A percentile compares a stretch with the other conserved stretches of the same genome.
Conservation (phyloP, 164 flowering plant genomes). For the Kingdonia uniflora region DNA sequence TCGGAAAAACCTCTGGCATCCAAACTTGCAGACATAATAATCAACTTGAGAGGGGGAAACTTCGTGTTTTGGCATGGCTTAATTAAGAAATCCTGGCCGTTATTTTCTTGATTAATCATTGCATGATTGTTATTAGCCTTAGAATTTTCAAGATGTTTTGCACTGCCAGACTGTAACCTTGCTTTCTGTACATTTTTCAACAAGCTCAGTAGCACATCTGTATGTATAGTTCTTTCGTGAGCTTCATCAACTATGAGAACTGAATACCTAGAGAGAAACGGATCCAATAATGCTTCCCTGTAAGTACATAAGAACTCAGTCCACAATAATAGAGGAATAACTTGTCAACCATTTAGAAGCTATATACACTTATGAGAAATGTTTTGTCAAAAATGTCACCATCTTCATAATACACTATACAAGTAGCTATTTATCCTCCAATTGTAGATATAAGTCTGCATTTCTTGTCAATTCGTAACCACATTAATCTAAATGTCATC, state of each 20-base stretch:
- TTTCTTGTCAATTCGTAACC: too few relatives aligned
- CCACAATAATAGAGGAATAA: too few relatives aligned
- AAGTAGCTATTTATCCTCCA: too few relatives aligned
- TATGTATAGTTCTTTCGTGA: constrained; percentile 90
- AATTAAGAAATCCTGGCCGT: constrained; percentile 10
- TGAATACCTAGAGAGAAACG: constrained; percentile 69
- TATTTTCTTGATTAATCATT: constrained; percentile 22
- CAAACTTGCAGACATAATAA: constrained; percentile 95
- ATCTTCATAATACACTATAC: too few relatives aligned
- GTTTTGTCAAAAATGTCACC: too few relatives aligned
- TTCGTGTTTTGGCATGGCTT: constrained; percentile 35
- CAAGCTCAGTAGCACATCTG: constrained; percentile 81
- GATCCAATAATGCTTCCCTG: constrained; percentile 95
- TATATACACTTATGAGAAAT: too few relatives aligned
- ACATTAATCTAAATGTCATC: too few relatives aligned
- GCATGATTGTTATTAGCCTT: constrained; percentile 16
- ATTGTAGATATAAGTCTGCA: too few relatives aligned
- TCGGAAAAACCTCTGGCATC: constrained; percentile 88
- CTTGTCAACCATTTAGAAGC: too few relatives aligned
- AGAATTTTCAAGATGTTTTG: constrained; percentile 10
- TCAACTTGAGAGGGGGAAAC: constrained; percentile 57
- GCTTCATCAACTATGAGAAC: constrained; percentile 93
- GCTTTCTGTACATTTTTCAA: constrained; percentile 59
- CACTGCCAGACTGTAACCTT: constrained; percentile 33
- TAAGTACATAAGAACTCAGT: constrained; percentile 5